Base-by-base conservation (phyloP, 192 early-diverging fungal species). In the Gaertneriomyces sp. region DNA sequence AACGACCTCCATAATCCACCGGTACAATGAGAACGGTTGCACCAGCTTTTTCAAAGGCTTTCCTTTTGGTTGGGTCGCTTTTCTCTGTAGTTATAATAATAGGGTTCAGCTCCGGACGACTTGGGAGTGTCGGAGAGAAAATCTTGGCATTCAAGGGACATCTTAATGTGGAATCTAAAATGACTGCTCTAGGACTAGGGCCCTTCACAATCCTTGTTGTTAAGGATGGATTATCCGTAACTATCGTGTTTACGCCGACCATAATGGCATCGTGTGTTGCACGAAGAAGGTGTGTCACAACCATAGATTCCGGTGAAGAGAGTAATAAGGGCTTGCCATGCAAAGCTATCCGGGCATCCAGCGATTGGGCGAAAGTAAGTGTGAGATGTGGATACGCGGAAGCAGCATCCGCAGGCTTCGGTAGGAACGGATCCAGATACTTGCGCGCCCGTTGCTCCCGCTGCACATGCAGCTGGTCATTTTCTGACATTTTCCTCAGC, bases 281-380 rank as follows among this genome's bases (percentile, higher is more conserved):
- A 6, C 94, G 85, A 42, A 95, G 76, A 64, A 73, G 62, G 70
- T 96, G 94, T 3, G 94, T 96, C 76, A 94, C 84, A 38, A 77
- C 72, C 83, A 91, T 80, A 4, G 90, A 89, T 61, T 88, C 80
- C 5, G 73, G 57, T n/a, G 87, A 82, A 50, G 88, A 91, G 51
- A 96, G 72, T n/a, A 80, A 56, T 6, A 96, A 62, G 60, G 81
- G 89, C 19, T 77, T 72, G 6, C 69, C 68, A 5, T 56, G 72
- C 5, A 80, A 68, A 10, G 81, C 84, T 11, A 96, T 91, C 63
- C 85, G 90, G 50, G 89, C 90, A 73, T 96, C 92, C 25, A 94
- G 77, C 64, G 91, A 90, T 74, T 96, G 94, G 1, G 93, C 93
- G 77, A 79, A 96, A 3, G 94, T 96, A 50, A 96, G 76, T 0